Percentiles rank a stretch among this genome's conserved stretches.
phyloP scores from a whole-genome alignment of 2,329 filamentous ascomycete species.

The Thielaviopsis cerberus region DNA sequence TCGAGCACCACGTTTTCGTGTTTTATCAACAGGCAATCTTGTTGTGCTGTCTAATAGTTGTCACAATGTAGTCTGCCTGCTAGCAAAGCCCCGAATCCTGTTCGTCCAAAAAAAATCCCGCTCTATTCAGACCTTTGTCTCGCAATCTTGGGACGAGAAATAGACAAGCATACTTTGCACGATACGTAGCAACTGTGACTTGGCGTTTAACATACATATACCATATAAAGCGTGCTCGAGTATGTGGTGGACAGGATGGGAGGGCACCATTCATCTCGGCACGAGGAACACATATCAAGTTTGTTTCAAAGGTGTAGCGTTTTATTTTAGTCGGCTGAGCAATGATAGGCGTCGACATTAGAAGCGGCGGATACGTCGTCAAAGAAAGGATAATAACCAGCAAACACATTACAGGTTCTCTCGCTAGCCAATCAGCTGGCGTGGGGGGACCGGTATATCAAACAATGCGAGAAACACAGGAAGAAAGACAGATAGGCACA shows the following conservation, averaged over 20 bases:
- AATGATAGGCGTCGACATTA: too few relatives aligned
- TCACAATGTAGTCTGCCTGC: neutral
- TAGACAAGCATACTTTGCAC: neutral
- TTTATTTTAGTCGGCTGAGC: too few relatives aligned
- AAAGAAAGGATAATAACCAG: too few relatives aligned
- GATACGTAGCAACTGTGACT: neutral
- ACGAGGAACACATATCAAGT: too few relatives aligned
- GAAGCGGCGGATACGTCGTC: too few relatives aligned
- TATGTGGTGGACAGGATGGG: too few relatives aligned
- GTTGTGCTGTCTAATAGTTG: neutral
- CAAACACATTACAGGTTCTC: neutral
- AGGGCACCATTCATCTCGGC: too few relatives aligned
- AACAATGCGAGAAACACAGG: neutral
- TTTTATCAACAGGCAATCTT: neutral
- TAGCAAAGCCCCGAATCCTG: neutral
- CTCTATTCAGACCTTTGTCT: neutral
- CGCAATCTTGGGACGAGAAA: neutral
- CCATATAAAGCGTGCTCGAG: too few relatives aligned
- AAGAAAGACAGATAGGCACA: too few relatives aligned
- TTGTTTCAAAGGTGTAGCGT: too few relatives aligned
- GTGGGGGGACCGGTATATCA: neutral
- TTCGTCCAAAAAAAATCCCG: too few relatives aligned
- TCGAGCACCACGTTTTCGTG: neutral
- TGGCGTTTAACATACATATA: neutral
- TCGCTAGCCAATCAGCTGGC: neutral